phyloP scores from a whole-genome alignment of 192 early-diverging fungal genomes.

The Coemansia sp. region DNA sequence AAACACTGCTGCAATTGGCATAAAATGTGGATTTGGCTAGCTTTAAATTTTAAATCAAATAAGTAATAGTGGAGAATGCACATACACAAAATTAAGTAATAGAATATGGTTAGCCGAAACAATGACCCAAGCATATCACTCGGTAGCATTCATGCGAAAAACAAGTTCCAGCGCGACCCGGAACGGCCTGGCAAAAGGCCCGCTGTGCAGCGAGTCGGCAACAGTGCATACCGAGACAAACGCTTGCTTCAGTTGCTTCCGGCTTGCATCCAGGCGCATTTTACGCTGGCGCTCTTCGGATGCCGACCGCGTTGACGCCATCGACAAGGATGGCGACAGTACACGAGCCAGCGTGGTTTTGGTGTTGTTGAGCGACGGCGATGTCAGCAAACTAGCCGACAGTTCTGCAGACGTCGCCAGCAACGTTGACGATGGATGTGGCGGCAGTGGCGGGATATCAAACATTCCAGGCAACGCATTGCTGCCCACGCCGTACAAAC shows the following conservation, averaged over 20 bases:
- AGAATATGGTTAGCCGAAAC: background rate
- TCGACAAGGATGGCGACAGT: conserved; percentile 12
- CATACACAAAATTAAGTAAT: conserved; percentile 1
- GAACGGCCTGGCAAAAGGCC: conserved; percentile 59
- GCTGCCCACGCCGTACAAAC: conserved; percentile 6
- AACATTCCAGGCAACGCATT: conserved; percentile 6
- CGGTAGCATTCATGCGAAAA: conserved; percentile 55
- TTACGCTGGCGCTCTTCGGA: conserved; percentile 7
- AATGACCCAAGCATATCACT: background rate
- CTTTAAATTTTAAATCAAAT: background rate
- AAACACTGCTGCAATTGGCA: too few species aligned
- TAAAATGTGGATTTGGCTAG: too few species aligned
- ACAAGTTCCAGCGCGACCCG: conserved; percentile 59
- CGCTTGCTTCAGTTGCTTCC: conserved; percentile 18
- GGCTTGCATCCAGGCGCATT: conserved; percentile 10
- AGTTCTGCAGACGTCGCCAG: background rate
- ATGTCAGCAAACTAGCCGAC: background rate
- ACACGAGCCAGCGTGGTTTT: conserved; percentile 4
- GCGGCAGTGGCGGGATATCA: conserved; percentile 14
- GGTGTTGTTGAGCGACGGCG: background rate
- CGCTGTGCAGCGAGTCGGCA: conserved; percentile 61
- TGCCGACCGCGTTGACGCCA: conserved; percentile 6
- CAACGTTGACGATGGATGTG: conserved; percentile 2
- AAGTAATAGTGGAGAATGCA: background rate
- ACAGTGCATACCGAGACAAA: conserved; percentile 58